phyloP scores from a whole-genome alignment of 148 eudicot species.

The Spergularia marina region DNA sequence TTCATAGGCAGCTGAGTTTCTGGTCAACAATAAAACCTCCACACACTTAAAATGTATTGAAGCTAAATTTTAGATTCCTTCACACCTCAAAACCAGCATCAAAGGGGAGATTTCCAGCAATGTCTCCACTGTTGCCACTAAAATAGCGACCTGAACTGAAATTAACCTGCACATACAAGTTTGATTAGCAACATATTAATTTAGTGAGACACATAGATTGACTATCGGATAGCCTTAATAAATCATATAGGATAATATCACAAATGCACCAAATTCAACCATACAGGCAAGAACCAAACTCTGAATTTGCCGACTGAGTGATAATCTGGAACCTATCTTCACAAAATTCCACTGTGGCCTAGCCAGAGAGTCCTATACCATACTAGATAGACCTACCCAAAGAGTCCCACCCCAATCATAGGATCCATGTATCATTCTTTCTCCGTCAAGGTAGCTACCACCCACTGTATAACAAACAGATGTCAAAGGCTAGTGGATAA shows the following conservation, averaged over 20 bases:
- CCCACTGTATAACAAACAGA: no score
- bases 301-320: no score
- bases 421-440: no score
- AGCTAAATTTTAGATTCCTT: not conserved
- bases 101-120: constrained; percentile 64
- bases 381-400: no score
- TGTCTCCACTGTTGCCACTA: constrained; percentile 49
- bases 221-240: not conserved
- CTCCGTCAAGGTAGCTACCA: no score
- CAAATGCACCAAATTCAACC: not conserved
- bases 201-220: constrained; percentile 3
- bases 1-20: not conserved
- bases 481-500: no score
- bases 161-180: constrained; percentile 61
- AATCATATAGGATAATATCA: not conserved
- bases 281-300: constrained; percentile 2
- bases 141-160: constrained; percentile 92
- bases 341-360: no score
- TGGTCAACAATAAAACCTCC: not conserved
- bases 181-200: constrained; percentile 24
- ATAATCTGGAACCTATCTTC: no score
- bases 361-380: no score
- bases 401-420: no score
- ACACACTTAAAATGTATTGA: not conserved
- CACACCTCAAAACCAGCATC: constrained; percentile 96